These are phyloP conservation scores for Aspergillus steynii DNA, from an alignment of 495 filamentous ascomycete genomes.

Conservation along the genomic window DNA sequence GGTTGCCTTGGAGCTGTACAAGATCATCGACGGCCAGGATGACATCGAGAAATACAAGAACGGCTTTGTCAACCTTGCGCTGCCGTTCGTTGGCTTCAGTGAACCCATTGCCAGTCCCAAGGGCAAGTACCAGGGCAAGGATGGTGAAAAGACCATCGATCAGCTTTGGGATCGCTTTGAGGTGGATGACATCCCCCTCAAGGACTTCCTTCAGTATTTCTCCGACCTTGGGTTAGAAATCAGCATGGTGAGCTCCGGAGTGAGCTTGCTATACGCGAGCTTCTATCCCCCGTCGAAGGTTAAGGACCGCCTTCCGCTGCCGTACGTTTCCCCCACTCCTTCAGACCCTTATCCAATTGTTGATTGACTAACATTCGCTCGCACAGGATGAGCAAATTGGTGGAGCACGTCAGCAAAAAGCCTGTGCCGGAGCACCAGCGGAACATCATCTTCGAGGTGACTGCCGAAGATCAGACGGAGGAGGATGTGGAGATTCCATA, in stretches of 20 bases:
- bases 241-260: conserved; percentile 93
- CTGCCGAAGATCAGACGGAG: conserved; percentile 82
- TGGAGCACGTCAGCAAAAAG: conserved; percentile 89
- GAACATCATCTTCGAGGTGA: conserved; percentile 96
- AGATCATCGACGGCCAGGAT: conserved; percentile 91
- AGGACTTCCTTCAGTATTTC: conserved; percentile 81
- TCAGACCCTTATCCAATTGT: not conserved
- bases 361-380: conserved; percentile 13
- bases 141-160: conserved; percentile 80
- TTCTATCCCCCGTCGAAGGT: conserved; percentile 90
- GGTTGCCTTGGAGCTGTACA: conserved; percentile 91
- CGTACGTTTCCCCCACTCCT: conserved; percentile 50
- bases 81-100: conserved; percentile 97
- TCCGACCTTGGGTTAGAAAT: conserved; percentile 75
- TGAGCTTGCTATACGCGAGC: conserved; percentile 91
- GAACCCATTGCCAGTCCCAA: conserved; percentile 93
- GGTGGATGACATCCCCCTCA: conserved; percentile 78
- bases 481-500: conserved; percentile 98
- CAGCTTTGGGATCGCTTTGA: conserved; percentile 99
- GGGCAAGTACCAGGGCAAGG: conserved; percentile 75
- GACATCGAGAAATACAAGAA: conserved; percentile 99
- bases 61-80: conserved; percentile 93
- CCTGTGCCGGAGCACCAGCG: conserved; percentile 85
- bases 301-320: conserved; percentile 73
- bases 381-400: conserved; percentile 76